Evolutionary conservation across 306 rosid species (phyloP).

Genomic region (Ziziphus jujuba): DNA sequence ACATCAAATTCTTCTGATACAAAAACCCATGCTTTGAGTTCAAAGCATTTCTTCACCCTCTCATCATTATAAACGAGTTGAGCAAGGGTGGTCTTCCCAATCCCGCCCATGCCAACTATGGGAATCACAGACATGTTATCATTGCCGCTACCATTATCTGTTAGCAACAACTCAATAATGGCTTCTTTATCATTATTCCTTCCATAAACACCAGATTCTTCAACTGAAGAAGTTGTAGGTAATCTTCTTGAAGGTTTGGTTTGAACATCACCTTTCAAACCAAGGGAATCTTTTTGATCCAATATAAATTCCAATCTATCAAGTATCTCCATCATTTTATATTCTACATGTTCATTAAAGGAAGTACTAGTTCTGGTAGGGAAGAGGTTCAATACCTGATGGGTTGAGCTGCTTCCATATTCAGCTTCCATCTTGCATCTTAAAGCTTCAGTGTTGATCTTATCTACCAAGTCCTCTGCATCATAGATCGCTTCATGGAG

Average conservation of each 20-base stretch:
- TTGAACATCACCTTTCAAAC: neutral
- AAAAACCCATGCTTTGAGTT: constrained; percentile 7
- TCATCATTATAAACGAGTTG: constrained; percentile 10
- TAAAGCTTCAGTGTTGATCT: constrained; percentile 1
- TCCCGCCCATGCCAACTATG: constrained; percentile 4
- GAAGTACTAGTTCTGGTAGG: neutral
- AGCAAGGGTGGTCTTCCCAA: constrained; percentile 16
- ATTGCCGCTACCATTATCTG: neutral
- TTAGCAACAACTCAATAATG: neutral
- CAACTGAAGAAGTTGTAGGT: neutral
- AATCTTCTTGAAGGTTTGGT: neutral
- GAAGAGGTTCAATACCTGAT: neutral
- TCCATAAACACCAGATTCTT: neutral
- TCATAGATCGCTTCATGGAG: constrained; percentile 8
- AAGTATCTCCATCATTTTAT: neutral
- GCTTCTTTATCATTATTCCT: constrained; percentile 1
- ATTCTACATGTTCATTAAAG: neutral
- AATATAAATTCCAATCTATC: neutral
- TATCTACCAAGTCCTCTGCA: constrained; percentile 17
- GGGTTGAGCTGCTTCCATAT: neutral
- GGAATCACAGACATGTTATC: neutral
- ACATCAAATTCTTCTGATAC: constrained; percentile 6
- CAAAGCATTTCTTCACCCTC: neutral
- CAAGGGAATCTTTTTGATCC: neutral
- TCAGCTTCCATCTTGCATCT: neutral